Base-by-base conservation (phyloP, 352 stramenopile genomes). In the Phytophthora aleatoria region DNA sequence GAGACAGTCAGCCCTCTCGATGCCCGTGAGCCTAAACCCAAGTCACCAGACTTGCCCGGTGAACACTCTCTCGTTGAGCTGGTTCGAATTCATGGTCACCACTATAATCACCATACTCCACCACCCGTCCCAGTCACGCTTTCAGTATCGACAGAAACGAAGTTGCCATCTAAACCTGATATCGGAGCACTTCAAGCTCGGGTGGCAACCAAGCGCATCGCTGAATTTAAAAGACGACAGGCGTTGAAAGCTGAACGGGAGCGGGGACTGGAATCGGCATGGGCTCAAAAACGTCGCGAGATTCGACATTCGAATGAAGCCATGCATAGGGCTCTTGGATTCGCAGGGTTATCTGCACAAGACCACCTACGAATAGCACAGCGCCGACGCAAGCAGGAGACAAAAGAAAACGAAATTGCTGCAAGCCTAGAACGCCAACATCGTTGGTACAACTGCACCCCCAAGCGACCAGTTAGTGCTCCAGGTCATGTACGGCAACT, bases 291-390 rank as follows among this genome's bases (percentile, higher is more conserved):
- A 26, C 55, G 55, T 28, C 73, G 74, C 24, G 57, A 81, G 20
- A 61, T 79, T 24, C 67, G 77, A 26, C 55, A 50, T 50, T 82
- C 68, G n/a, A 74, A 72, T 61, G 79, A 75, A 10, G 11, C 51
- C 13, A 85, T 79, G 50, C 64, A 79, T 31, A 66, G 69, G 41
- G 13, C 53, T 15, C 65, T 89, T 13, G 82, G 77, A 3, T 65
- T 89, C 3, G 71, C 62, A 0, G 66, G 71, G 13, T 31, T 83
- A 9, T 67, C 77, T 8, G 48, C 71, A 2, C 51, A 79, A 26
- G 57, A 83, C 8, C 74, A 79, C 47, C 78, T 81, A 27, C 51
- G 57, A 7, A 35, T 73, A 52, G 71, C 68, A 58, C 26, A 61
- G 1, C 49, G 30, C 1, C 70, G 69, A 12, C 42, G 58, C n/a